Conservation (phyloP, 331 rosid species). For the Telfairia occidentalis region DNA sequence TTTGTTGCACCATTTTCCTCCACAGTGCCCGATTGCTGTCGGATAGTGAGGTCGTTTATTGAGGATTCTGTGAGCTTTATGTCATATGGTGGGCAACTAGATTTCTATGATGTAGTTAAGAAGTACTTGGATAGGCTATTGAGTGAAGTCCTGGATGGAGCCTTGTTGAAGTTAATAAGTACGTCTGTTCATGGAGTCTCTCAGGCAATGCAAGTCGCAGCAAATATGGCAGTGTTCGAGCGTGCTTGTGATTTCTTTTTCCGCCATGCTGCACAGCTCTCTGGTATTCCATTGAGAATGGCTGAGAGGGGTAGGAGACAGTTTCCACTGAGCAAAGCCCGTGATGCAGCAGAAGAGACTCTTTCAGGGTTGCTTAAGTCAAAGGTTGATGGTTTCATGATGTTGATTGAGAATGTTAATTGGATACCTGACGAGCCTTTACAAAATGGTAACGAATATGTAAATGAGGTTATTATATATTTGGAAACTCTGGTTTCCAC, state of each 20-base stretch:
- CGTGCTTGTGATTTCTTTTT: constrained; percentile 95
- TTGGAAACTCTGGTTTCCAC: constrained; percentile 90
- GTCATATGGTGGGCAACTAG: constrained; percentile 96
- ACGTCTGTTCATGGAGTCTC: constrained; percentile 61
- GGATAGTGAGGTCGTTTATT: constrained; percentile 84
- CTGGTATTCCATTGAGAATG: constrained; percentile 83
- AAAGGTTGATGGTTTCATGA: constrained; percentile 70
- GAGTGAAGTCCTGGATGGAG: constrained; percentile 70
- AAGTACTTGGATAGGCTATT: constrained; percentile 75
- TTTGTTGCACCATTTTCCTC: constrained; percentile 82
- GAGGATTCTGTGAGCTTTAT: constrained; percentile 98
- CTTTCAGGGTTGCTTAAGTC: constrained; percentile 64
- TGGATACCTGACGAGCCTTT: constrained; percentile 79
- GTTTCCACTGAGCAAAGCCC: constrained; percentile 73
- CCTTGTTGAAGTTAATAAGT: constrained; percentile 66
- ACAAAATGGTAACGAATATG: constrained; percentile 73
- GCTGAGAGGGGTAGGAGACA: constrained; percentile 88
- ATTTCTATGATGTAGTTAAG: constrained; percentile 85
- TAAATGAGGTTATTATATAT: constrained; percentile 79
- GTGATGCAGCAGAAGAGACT: constrained; percentile 72
- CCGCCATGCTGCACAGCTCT: constrained; percentile 95
- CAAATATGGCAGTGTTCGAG: constrained; percentile 85
- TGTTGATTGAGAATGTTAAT: constrained; percentile 40
- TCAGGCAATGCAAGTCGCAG: constrained; percentile 96
- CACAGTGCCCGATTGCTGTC: constrained; percentile 94